Base-by-base conservation (phyloP, 129 eudicot genomes). In the Glebionis coronaria region DNA sequence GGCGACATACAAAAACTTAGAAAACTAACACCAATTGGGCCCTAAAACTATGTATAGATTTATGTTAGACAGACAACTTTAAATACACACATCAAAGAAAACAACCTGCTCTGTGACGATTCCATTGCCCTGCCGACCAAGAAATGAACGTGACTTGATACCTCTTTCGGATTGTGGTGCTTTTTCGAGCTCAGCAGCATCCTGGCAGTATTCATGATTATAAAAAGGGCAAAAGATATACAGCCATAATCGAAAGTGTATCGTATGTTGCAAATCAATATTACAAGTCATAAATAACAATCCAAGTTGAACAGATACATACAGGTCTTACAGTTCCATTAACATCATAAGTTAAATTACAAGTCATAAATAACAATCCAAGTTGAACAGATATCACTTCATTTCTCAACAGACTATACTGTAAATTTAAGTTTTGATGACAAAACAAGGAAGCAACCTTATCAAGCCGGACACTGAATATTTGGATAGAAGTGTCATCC, bases 101-200 rank as follows among this genome's bases (percentile, higher is more conserved):
- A 81, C 76, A 72, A 89, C 99, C 86, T 89, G 99, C 21, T 94
- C 99, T 14, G 88, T 73, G 16, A 87, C 77, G 44, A 81, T 72
- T 65, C 99, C 99, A 60, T 94, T 94, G 44, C 59, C 87, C 47
- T 53, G 85, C 45, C 99, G 82, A 40, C 82, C 84, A 70, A 88
- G 85, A 78, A 94, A 76, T 44, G 84, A 84, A 19, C 99, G 95
- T 55, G 97, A 76, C 73, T 84, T 93, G 12, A 79, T 64, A 79
- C 82, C 82, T 80, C 84, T 88, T 45, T 88, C 97, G 44, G 97
- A 87, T 47, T 79, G 75, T 14, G 95, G 82, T 64, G 80, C 86
- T 76, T 86, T 88, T 45, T 88, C 98, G 20, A 80, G 55, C 76
- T 94, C 99, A 31, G 78, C 90, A 31, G 67, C 73, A 69, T 94